These are phyloP conservation scores for Aegle marmelos DNA, from an alignment of 345 rosid genomes.

Conservation along the genomic window DNA sequence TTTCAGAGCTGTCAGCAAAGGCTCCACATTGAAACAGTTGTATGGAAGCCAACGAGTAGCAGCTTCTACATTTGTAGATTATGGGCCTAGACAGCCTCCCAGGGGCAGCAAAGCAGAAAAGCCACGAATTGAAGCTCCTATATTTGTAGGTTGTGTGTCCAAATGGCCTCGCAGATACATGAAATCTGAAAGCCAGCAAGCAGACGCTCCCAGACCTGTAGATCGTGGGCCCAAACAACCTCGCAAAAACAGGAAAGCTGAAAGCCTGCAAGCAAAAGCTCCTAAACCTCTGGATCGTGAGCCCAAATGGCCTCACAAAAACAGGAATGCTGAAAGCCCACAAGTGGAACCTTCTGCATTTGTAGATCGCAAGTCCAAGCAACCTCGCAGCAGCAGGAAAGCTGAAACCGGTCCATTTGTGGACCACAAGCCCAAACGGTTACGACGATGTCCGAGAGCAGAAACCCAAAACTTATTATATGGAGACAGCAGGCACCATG, in stretches of 20 bases:
- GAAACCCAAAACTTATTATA: not conserved
- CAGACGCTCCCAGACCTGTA: not conserved
- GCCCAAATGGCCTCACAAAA: not conserved
- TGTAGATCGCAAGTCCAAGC: not conserved
- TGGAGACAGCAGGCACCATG: not conserved
- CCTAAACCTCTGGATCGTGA: not conserved
- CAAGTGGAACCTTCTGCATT: not conserved
- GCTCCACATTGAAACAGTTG: not conserved
- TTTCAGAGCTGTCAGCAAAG: constrained; percentile 17
- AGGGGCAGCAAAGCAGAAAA: not conserved
- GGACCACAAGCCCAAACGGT: not conserved
- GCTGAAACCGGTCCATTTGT: not conserved
- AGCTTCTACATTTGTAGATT: not conserved
- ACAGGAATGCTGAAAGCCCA: not conserved
- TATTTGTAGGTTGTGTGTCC: not conserved
- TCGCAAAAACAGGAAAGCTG: not conserved
- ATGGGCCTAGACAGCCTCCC: not conserved
- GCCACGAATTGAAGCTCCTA: not conserved
- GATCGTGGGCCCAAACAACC: not conserved
- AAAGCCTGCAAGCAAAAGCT: not conserved
- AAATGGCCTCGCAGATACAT: not conserved
- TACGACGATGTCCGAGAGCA: not conserved
- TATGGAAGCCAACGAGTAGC: not conserved
- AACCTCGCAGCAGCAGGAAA: not conserved
- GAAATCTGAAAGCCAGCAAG: not conserved